These are phyloP conservation scores for Podaxis pistillaris DNA, from an alignment of 768 basidiomycete species.

Conservation along the genomic window DNA sequence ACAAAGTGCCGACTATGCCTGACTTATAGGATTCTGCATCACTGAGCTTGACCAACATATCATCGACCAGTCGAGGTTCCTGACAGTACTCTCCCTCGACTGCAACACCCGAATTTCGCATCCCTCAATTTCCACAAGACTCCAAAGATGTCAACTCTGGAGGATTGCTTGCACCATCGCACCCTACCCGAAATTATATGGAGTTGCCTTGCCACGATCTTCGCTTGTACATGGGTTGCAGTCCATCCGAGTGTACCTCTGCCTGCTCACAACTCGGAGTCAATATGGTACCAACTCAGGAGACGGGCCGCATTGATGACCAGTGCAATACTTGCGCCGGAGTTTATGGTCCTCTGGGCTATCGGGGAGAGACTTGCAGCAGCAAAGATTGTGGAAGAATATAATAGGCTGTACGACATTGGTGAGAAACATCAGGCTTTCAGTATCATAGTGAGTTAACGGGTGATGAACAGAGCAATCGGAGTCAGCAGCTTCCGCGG, in stretches of 20 bases:
- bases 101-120: background rate
- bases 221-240: conserved; percentile 22
- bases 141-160: background rate
- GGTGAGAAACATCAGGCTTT: background rate
- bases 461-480: background rate
- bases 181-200: conserved; percentile 13
- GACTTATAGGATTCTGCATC: too few relatives aligned
- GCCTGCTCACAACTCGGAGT: background rate
- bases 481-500: too few relatives aligned
- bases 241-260: conserved; percentile 19
- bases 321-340: background rate
- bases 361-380: background rate
- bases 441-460: background rate
- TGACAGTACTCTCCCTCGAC: background rate
- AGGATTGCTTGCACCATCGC: background rate
- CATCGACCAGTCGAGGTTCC: too few relatives aligned
- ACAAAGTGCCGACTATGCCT: too few relatives aligned
- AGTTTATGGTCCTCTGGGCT: background rate
- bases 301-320: background rate
- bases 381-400: background rate
- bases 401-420: background rate
- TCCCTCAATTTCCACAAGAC: background rate
- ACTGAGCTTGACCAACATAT: too few relatives aligned
- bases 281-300: background rate
- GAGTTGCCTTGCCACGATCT: conserved; percentile 20